A percentile compares a stretch with the other conserved stretches of the same genome.
These are phyloP conservation scores for Eragrostis tef DNA, from an alignment of 202 grass and related monocot species.

Conservation along the genomic window DNA sequence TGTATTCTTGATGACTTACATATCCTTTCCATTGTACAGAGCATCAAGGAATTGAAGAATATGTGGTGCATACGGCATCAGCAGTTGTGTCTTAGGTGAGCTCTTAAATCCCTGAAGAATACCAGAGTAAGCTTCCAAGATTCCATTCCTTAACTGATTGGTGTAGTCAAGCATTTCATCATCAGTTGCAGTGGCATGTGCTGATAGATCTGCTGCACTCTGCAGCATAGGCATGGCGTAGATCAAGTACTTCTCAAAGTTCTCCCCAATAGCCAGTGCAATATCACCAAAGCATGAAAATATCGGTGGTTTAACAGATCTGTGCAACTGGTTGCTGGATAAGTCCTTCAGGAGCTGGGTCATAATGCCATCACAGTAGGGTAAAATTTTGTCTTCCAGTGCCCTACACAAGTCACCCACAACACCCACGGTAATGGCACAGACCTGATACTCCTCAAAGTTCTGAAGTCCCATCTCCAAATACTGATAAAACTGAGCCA, in stretches of 20 bases:
- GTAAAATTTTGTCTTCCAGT: slow-evolving; percentile 88
- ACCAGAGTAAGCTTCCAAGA: slow-evolving; percentile 95
- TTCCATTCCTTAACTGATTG: slow-evolving; percentile 86
- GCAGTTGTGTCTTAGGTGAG: slow-evolving; percentile 78
- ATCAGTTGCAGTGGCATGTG: slow-evolving; percentile 64
- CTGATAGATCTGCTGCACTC: slow-evolving; percentile 81
- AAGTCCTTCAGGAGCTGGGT: slow-evolving; percentile 86
- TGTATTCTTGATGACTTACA: slow-evolving; percentile 57
- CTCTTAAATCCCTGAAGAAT: slow-evolving; percentile 95
- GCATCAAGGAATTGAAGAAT: slow-evolving; percentile 82
- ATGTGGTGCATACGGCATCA: slow-evolving; percentile 75
- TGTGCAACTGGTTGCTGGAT: slow-evolving; percentile 82
- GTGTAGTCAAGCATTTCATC: slow-evolving; percentile 94
- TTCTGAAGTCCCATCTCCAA: slow-evolving; percentile 95
- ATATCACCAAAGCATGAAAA: slow-evolving; percentile 93
- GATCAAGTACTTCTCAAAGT: slow-evolving; percentile 93
- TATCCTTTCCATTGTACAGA: slow-evolving; percentile 81
- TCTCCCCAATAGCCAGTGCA: slow-evolving; percentile 85
- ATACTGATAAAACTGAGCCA: slow-evolving; percentile 83
- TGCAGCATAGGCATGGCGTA: slow-evolving; percentile 96
- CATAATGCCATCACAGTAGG: slow-evolving; percentile 87
- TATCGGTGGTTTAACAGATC: slow-evolving; percentile 84
- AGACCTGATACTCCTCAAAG: slow-evolving; percentile 95
- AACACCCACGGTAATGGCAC: slow-evolving; percentile 91
- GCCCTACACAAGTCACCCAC: slow-evolving; percentile 88